Percentiles rank a stretch among this genome's conserved stretches.
phyloP scores from a whole-genome alignment of 202 grass and related monocot species.

The Musa balbisiana region DNA sequence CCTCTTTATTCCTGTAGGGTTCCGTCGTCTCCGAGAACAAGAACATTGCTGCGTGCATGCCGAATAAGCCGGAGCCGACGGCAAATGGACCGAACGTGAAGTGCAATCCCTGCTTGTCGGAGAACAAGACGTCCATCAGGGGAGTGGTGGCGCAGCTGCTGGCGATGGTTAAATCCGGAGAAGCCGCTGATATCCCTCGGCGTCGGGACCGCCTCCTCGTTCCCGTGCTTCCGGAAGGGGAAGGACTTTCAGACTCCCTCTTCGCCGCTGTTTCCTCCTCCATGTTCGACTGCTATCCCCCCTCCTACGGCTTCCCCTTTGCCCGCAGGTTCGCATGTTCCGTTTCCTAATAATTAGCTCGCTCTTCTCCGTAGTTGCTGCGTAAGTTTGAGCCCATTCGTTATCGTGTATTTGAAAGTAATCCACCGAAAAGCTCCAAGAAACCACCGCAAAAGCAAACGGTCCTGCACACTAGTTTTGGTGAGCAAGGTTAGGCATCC shows the following conservation, averaged over 20 bases:
- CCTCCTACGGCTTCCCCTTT: constrained; percentile 49
- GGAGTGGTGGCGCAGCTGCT: constrained; percentile 56
- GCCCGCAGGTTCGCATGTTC: constrained; percentile 48
- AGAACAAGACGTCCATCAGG: constrained; percentile 60
- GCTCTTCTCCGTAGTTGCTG: background rate
- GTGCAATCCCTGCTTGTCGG: constrained; percentile 61
- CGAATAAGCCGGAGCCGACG: background rate
- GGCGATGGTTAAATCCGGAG: background rate
- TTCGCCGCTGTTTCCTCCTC: constrained; percentile 33
- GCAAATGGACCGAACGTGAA: constrained; percentile 14
- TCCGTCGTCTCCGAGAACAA: background rate
- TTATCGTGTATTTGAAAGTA: too few species aligned
- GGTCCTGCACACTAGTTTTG: too few species aligned
- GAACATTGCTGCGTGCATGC: background rate
- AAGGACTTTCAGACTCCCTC: constrained; percentile 49
- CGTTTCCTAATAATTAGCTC: background rate
- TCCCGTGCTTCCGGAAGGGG: constrained; percentile 61
- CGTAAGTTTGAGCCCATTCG: too few species aligned
- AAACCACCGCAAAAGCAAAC: too few species aligned
- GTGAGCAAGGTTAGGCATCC: too few species aligned
- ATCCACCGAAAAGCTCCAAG: too few species aligned
- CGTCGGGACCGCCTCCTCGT: constrained; percentile 64
- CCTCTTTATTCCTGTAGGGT: too few species aligned
- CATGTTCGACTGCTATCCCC: constrained; percentile 70
- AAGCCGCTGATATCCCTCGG: constrained; percentile 75